Evolutionary conservation across 1,139 yeast genomes (phyloP), one percentile per base, ranked within the genome.

Genomic region (Yamadazyma conglobata): DNA sequence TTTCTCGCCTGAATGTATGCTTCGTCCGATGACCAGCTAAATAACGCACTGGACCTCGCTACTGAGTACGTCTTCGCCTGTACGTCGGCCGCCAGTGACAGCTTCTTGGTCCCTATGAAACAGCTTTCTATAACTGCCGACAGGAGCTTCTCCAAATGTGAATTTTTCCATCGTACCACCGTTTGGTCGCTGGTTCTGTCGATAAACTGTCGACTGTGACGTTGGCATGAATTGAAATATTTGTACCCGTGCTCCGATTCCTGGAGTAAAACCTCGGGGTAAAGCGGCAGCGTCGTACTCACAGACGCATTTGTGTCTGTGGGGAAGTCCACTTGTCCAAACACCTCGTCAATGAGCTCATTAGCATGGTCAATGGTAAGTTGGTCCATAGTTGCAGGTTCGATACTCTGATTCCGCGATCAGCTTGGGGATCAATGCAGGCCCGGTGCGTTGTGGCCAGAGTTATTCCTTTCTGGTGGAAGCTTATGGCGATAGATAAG

Each of bases 11-110:
- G 55, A 8, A 66, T 56, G 36, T 64, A 64, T 7, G 60, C 53
- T 33, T 67, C 73, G 13, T 64, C 60, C 0, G 73, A 64, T 6
- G 72, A 63, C 74, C 74, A 68, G 28, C 59, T 54, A 36, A 68
- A 68, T 26, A 67, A 50, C 11, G 64, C 58, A 39, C 56, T 60
- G n/a, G 62, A 55, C 1, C 53, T 40, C 9, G 50, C 40, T 31
- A 35, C 22, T 5, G 25, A 22, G 29, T 40, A 43, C 16, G 29
- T 22, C 15, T 27, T 25, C 19, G 31, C 31, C 16, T 15, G 9
- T 10, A 34, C 29, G 18, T 20, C 28, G 19, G 19, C 24, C 18
- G 7, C 25, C 24, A 9, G 13, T 23, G 27, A 35, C 35, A 22
- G 47, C 52, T 1, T 9, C 44, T 44, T 19, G 45, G 43, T 18